Base-by-base conservation (phyloP, 805 yeast genomes). In the Yamadazyma sp. region DNA sequence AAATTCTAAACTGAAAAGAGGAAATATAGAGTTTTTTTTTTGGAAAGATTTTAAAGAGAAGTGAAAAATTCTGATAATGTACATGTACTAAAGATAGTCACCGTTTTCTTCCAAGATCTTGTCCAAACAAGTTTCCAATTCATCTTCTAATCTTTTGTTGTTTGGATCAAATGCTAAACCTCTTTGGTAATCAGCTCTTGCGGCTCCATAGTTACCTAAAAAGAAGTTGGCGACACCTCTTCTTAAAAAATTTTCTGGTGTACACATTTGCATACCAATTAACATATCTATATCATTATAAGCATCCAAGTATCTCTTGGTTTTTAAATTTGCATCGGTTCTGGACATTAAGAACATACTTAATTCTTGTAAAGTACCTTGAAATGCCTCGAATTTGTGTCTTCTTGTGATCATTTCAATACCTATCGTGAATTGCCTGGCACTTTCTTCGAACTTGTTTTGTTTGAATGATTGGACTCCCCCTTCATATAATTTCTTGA, bases 341-440 rank as follows among this genome's bases (percentile, higher is more conserved):
- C 89, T 69, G 33, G 84, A 79, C 69, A 80, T 78, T 35, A 84
- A 58, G 52, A 83, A 75, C 46, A 79, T 70, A 27, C 76, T 70
- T 32, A 82, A 57, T 53, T 84, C 93, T 53, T 79, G 84, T 32
- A 83, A 55, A 18, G 85, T 82, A 11, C 82, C 70, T 42, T 78
- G 87, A 55, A 84, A 84, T 4, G 82, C 67, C 52, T 84, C 93
- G 62, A 81, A 82, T 52, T 81, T 80, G 27, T 81, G 74, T 57
- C 93, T 71, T 47, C 82, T 78, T 30, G 68, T 56, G 11, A 82
- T 76, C 72, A 82, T 73, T 36, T 82, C 86, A 23, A 84, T 65
- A 3, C 86, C 91, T 27, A 82, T 62, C 6, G 76, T 54, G 46
- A 81, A 75, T 47, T 78, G 82, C 49, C 79, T 80, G 25, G 73